Base-by-base conservation (phyloP, 106 monocot species). In the Chionographis japonica region DNA sequence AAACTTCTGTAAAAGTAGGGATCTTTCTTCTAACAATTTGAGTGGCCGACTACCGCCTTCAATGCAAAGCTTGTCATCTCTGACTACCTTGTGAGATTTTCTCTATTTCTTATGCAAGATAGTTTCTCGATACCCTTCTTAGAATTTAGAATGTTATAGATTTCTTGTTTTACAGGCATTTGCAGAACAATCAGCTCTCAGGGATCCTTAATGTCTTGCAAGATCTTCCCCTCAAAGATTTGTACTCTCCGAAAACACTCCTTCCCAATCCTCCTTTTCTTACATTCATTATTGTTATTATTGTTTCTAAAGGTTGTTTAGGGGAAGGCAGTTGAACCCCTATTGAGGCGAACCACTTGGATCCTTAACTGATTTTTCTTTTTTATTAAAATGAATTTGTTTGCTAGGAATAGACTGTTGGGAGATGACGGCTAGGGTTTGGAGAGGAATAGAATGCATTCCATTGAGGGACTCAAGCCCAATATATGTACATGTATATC, bases 1-100 rank as follows among this genome's bases (percentile, higher is more conserved):
- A 56, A 62, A 36, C 55, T 4, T 69, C 1, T 59, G 18, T 75
- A n/a, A 8, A 56, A 55, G 3, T 59, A 94, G 98, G 54, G 93
- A 99, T 84, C 72, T 99, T 63, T 99, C 98, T 66, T 70, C 54
- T 14, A 99, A 99, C 61, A 88, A 85, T 81, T 71, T 99, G 39
- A 85, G 83, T 39, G 90, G 98, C 15, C 80, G 74, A 49, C 77
- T 99, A 66, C 98, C 93, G 55, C 74, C 87, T 17, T 90, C 98
- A 6, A 88, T 99, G 87, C 73, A 46, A 55, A 74, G 77, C 71
- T 82, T 99, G 83, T 83, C 85, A 67, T 83, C 88, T 43, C 63
- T 99, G 63, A 88, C 93, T 68, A 90, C 93, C 35, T 59, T 99
- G 98, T 99, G 43, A 85, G 87, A 62, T 73, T 75, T n/a, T 38